Evolutionary conservation across 1,284 basidiomycete species (phyloP), one percentile per base, ranked within the genome.

Genomic region (Grifola frondosa): DNA sequence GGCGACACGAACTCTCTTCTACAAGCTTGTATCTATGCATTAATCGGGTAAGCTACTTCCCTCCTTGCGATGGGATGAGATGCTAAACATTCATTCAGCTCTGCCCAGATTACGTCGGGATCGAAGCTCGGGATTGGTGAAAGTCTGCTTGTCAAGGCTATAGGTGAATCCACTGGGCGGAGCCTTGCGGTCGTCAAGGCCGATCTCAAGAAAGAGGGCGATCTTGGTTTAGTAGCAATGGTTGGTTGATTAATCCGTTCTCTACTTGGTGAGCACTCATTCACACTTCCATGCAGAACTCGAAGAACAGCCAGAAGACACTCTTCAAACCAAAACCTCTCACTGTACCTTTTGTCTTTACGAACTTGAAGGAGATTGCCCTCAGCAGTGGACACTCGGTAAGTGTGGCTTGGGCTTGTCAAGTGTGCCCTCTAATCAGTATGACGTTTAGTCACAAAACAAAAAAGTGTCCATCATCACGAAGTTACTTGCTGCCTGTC

Each of bases 81-180:
- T 7, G 44, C 26, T 52, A 11, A 40, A 17, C 4, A 5, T n/a
- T 23, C 6, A 35, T 51, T 39, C 60, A 97, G 88, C 67, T 99
- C 34, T 88, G 92, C 57, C 96, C 97, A 9, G 97, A 99, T 66
- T 99, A 99, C 65, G 75, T 93, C 53, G 96, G 97, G 4, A 77
- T 97, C 33, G 97, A 99, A n/a, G 64, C 78, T 99, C 0, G 97
- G 97, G 23, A 96, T 99, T 46, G 97, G 97, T 22, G 97, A 99
- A 65, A 91, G 88, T 50, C 68, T 99, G 16, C 75, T 99, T 24
- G 81, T 98, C 63, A 99, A 98, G 61, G 94, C 97, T 12, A 98
- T 99, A 45, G 88, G 84, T 16, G 91, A 97, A 64, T 93, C 91
- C 6, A 97, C 94, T 0, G 97, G 97, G 9, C 78, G 97, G 43